Base-by-base conservation (phyloP, 176 grass and related monocot species). In the Musa beccarii region DNA sequence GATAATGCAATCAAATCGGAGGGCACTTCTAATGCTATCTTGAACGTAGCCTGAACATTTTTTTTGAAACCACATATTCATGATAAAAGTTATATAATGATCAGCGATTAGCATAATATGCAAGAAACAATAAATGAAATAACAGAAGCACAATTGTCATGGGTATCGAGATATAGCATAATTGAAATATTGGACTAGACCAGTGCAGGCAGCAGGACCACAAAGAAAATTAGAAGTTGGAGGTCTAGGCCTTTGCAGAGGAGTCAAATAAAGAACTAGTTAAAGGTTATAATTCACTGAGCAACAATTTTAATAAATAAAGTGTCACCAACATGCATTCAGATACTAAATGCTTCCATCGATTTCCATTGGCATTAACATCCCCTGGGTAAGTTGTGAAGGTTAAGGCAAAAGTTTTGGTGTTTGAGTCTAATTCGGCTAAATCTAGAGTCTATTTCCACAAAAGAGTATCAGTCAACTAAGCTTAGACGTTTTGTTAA, bases 31-130 rank as follows among this genome's bases (percentile, higher is more conserved):
- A 98, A 66, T 61, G 86, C 76, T 71, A 98, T 80, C 77, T 87
- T 92, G 82, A 97, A 97, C 67, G 81, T 90, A 10, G 92, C 92
- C 92, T 96, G 79, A 78, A 78, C 50, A 87, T 19, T 29, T 59
- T 11, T 59, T 56, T 13, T 6, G 1, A 68, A 68, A 34, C 34
- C 9, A 26, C 11, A 3, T 29, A 26, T 67, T 9, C 1, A 75
- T 57, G 22, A 75, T 5, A 22, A 43, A 19, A 59, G 57, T 61
- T 61, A 61, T 9, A 7, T n/a, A 61, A 19, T 61, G 3, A n/a
- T 0, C n/a, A 61, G 57, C 1, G n/a, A 17, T 5, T 81, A 79
- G n/a, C 14, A 24, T 59, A 49, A 79, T 19, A 28, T 11, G 15
- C 74, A 19, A 73, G 25, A 78, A 12, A 14, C 2, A 25, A 65